Percentiles rank a stretch among this genome's conserved stretches.
Conservation (phyloP, 2,329 filamentous ascomycete genomes). For the Aspergillus sp. region DNA sequence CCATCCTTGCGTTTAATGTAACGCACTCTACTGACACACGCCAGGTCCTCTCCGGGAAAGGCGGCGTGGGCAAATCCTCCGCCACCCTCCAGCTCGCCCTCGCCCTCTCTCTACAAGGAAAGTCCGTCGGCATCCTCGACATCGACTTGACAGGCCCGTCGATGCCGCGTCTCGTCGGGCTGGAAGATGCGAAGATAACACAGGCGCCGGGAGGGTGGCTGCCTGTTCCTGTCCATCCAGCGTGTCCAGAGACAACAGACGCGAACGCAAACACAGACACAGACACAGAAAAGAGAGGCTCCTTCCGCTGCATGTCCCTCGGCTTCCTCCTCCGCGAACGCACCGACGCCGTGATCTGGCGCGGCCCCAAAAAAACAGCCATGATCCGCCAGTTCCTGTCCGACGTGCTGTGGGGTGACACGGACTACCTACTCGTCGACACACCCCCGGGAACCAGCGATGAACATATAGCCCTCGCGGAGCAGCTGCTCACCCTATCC, state of each 20-base stretch:
- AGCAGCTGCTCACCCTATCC: slow-evolving; percentile 57
- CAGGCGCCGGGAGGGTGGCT: slow-evolving; percentile 89
- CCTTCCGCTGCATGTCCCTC: slow-evolving; percentile 69
- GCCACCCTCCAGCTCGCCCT: slow-evolving; percentile 94
- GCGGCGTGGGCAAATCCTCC: slow-evolving; percentile 94
- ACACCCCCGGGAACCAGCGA: slow-evolving; percentile 94
- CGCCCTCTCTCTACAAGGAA: slow-evolving; percentile 71
- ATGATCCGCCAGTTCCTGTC: slow-evolving; percentile 96
- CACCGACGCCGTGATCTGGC: slow-evolving; percentile 91
- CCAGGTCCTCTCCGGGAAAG: slow-evolving; percentile 83
- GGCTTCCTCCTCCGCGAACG: slow-evolving; percentile 78
- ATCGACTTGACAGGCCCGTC: slow-evolving; percentile 93
- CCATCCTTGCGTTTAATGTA: slow-evolving; percentile 34
- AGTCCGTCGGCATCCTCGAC: slow-evolving; percentile 89
- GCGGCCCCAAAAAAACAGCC: slow-evolving; percentile 95
- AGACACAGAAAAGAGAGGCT: slow-evolving; percentile 21
- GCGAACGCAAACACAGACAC: slow-evolving; percentile 5
- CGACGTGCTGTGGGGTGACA: slow-evolving; percentile 75
- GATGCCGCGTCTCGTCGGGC: slow-evolving; percentile 87
- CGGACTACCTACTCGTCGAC: slow-evolving; percentile 91
- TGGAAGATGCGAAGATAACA: slow-evolving; percentile 79
- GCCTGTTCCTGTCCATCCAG: slow-evolving; percentile 71
- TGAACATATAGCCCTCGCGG: slow-evolving; percentile 90
- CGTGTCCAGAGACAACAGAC: slow-evolving; percentile 19
- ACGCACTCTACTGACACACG: not conserved